Evolutionary conservation across 768 basidiomycete species (phyloP).

Genomic region (Clitopilus hobsonii): DNA sequence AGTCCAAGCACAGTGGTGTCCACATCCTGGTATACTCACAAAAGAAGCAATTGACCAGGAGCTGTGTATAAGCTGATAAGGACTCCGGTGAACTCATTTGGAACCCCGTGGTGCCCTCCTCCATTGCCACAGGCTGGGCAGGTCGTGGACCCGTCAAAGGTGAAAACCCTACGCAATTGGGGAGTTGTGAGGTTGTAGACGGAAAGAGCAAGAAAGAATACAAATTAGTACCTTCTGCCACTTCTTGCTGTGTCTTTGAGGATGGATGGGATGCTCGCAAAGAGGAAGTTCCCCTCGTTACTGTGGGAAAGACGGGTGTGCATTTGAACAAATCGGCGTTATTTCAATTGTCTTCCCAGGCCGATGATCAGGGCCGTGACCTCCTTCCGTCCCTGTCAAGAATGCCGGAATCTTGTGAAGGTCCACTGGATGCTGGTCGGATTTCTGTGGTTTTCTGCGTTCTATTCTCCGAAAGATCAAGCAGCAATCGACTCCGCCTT

Average conservation of each 20-base stretch:
- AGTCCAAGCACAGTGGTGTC: background rate
- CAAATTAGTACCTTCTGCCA: background rate
- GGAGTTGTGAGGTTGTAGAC: background rate
- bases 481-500: no score
- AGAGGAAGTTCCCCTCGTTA: background rate
- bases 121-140: background rate
- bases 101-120: background rate
- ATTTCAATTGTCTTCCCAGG: background rate
- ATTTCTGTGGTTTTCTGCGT: no score
- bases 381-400: background rate
- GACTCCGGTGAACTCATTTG: background rate
- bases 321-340: background rate
- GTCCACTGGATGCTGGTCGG: no score
- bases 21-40: background rate
- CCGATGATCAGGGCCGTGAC: background rate
- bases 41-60: background rate
- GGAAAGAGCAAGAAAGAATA: background rate
- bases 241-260: background rate
- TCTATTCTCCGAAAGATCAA: no score
- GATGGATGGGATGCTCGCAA: background rate
- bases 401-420: background rate
- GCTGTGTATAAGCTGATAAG: background rate
- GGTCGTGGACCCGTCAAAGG: background rate
- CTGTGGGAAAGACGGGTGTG: background rate
- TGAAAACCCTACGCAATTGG: background rate